Evolutionary conservation across 208 protist genomes (phyloP).

Genomic region (Acanthamoeba polyphaga): DNA sequence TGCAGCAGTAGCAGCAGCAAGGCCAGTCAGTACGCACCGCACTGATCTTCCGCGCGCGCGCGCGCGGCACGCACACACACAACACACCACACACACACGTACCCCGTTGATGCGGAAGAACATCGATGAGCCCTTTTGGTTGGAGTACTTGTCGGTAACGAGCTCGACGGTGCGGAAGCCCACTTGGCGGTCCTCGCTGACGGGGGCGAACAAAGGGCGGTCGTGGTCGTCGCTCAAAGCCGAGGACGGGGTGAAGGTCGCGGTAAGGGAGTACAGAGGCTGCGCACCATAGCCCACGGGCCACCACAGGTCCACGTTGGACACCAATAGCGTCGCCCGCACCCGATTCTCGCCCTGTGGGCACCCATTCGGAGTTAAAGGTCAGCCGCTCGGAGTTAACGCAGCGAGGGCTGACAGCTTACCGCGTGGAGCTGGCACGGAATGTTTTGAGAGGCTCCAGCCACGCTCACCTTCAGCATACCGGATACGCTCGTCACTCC

Average conservation of each 20-base stretch:
- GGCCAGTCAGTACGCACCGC: background rate
- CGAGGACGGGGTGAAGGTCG: background rate
- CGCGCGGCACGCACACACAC: background rate
- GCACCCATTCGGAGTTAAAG: background rate
- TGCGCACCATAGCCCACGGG: constrained; percentile 71
- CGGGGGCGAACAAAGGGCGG: background rate
- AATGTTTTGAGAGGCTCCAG: background rate
- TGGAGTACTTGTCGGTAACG: background rate
- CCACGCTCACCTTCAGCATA: background rate
- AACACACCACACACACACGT: background rate
- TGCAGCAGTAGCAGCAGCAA: background rate
- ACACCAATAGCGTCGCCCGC: background rate
- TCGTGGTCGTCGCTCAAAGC: background rate
- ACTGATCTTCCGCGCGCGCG: too few species aligned
- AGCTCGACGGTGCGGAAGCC: constrained; percentile 77
- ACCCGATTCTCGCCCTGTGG: background rate
- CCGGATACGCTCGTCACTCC: background rate
- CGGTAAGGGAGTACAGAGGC: constrained; percentile 36
- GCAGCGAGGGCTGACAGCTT: background rate
- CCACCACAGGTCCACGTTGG: constrained; percentile 69
- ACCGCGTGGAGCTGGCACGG: background rate
- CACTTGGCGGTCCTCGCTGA: background rate
- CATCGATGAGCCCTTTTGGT: constrained; percentile 2
- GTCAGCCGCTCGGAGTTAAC: background rate
- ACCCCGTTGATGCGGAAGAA: constrained; percentile 40